These are phyloP conservation scores for Salix brachista DNA, from an alignment of 345 rosid species.

Conservation along the genomic window DNA sequence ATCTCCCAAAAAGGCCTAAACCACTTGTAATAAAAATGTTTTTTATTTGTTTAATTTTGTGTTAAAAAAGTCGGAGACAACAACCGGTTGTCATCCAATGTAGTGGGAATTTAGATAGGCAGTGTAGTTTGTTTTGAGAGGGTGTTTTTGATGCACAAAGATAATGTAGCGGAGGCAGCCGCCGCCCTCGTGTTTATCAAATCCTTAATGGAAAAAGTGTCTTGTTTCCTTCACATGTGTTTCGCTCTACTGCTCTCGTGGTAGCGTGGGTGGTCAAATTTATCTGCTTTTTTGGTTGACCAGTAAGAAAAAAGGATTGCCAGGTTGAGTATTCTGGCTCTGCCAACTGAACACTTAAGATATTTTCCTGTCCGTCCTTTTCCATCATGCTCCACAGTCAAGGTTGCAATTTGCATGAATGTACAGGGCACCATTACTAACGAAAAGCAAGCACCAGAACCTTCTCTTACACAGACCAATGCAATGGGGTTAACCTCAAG, in stretches of 20 bases:
- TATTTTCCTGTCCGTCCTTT: not conserved
- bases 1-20: conserved; percentile 5
- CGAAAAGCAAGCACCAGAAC: not conserved
- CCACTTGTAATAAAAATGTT: not conserved
- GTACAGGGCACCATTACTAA: not conserved
- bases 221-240: not conserved
- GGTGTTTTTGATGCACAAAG: not conserved
- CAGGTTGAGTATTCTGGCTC: too few species aligned
- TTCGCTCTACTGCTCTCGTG: too few species aligned
- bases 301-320: too few species aligned
- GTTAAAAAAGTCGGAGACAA: too few species aligned
- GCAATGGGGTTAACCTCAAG: not conserved
- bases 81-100: not conserved
- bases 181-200: not conserved
- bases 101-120: not conserved
- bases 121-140: not conserved
- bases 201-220: not conserved
- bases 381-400: not conserved
- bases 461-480: not conserved
- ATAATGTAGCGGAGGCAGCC: too few species aligned
- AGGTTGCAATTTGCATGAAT: not conserved
- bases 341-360: not conserved
- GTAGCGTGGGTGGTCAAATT: too few species aligned
- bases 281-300: too few species aligned
- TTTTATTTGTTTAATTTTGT: too few species aligned